Conservation (phyloP, 163 green algal species). For the Trebouxiophyceae sp. region DNA sequence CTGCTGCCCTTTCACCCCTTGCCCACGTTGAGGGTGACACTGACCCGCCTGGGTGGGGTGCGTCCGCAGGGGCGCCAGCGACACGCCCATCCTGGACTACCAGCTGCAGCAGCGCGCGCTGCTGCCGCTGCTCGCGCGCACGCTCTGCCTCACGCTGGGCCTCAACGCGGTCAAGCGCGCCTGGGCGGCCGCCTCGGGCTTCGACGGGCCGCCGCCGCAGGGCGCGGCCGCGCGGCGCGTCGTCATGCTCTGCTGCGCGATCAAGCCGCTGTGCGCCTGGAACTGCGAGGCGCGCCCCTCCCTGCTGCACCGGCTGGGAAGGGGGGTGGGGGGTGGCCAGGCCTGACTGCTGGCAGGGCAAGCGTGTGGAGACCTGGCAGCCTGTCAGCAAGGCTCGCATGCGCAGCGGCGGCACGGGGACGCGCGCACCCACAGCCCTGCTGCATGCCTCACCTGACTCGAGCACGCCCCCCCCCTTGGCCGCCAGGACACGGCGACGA, state of each 20-base stretch:
- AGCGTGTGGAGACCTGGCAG: too few relatives aligned
- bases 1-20: not conserved
- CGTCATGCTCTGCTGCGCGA: conserved; percentile 83
- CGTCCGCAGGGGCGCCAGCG: conserved; percentile 58
- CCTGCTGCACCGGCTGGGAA: too few relatives aligned
- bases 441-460: too few relatives aligned
- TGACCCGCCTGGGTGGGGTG: too few relatives aligned
- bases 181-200: conserved; percentile 67
- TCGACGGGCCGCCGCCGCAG: conserved; percentile 44
- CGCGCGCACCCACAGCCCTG: too few relatives aligned
- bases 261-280: conserved; percentile 90
- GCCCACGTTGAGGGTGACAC: too few relatives aligned
- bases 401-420: too few relatives aligned
- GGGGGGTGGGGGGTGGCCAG: too few relatives aligned
- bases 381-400: too few relatives aligned
- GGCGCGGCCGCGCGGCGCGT: conserved; percentile 47
- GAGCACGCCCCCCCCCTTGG: too few relatives aligned
- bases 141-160: conserved; percentile 72
- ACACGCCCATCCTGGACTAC: conserved; percentile 87
- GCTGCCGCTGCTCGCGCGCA: conserved; percentile 75
- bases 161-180: conserved; percentile 65
- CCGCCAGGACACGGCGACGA: conserved; percentile 38
- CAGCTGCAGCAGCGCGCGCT: conserved; percentile 89
- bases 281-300: conserved; percentile 62
- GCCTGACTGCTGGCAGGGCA: too few relatives aligned